Base-by-base conservation (phyloP, 2,329 filamentous ascomycete genomes). In the Teratosphaeria pseudoeucalypti region DNA sequence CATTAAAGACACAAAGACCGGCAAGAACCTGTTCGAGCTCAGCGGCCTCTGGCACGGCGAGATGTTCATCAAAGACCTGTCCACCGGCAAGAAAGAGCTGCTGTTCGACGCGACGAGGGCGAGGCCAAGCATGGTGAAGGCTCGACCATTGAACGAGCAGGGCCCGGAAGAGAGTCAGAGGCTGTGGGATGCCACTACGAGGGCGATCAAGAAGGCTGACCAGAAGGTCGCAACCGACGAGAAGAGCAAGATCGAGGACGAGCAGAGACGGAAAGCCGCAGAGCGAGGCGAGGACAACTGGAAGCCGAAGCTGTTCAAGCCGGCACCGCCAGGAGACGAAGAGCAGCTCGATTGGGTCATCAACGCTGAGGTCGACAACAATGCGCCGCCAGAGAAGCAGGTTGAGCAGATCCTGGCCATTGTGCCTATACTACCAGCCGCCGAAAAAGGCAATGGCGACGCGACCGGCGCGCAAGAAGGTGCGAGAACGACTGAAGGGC, bases 311-410 rank as follows among this genome's bases (percentile, higher is more conserved):
- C 81, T 97, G 12, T 99, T 99, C 79, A 83, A 91, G 61, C 77
- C 78, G 55, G 87, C 95, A 11, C 81, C 83, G 53, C 71, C 81
- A 3, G 72, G 72, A 23, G 71, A 73, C 47, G 89, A 95, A 72
- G 90, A 95, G 71, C 90, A 89, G 65, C 77, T 99, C 34, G 94
- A 97, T 74, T 99, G 90, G 90, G 92, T 97, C 69, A 89, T 99
- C 69, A 88, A 92, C 73, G 87, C 92, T 1, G 80, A 86, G 59
- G 83, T 99, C 64, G 85, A 92, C 66, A 79, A 79, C 54, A 75
- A 82, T 29, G 82, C 87, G 3, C 84, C 89, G 0, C 77, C 63
- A 16, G 63, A 87, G 65, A 81, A 87, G 65, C 86, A 90, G 69
- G 81, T 83, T 5, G 82, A 95, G 69, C 92, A 97, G 72, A 91